Evolutionary conservation across 345 rosid genomes (phyloP), one percentile per base, ranked within the genome.

Genomic region (Gossypium ekmanianum): DNA sequence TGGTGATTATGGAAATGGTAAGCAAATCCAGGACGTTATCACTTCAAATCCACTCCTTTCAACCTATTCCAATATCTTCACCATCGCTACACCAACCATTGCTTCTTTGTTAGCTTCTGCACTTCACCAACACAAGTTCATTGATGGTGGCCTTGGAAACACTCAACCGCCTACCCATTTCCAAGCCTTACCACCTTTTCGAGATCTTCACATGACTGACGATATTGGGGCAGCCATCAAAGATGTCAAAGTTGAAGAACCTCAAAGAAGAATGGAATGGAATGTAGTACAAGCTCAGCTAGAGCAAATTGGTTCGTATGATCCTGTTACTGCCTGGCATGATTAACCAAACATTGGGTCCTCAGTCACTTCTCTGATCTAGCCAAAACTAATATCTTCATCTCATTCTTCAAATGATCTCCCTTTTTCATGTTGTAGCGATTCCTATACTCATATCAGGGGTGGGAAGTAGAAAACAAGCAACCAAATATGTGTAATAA

Each of bases 341-440:
- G 97, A 88, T 84, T 90, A 89, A 63, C 61, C 85, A 75, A 89
- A 84, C 81, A 84, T 85, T 80, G 92, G 91, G 56, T 90, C 94
- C 65, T 91, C 97, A n/a, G 87, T 89, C 79, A 86, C 94, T 81
- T 86, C 94, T 77, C 81, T 93, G 76, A 89, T 87, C 85, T 91
- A 89, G 85, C 85, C 87, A 54, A 55, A 61, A 56, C 44, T 7
- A 54, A 66, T 5, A 18, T 8, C 61, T 81, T 83, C 73, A 9
- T 34, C 7, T 5, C 80, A 76, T 78, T 75, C 55, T 73, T 82
- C 76, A 71, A 77, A 75, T 52, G 70, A 47, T 80, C 87, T 87
- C 81, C 83, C 83, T 80, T 82, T 80, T 73, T 79, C 81, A 77
- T 75, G 76, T 34, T 34, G 41, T 34, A 34, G 41, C 41, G 41